Evolutionary conservation across 441 rosid genomes (phyloP), one percentile per base, ranked within the genome.

Genomic region (Capsella rubella): DNA sequence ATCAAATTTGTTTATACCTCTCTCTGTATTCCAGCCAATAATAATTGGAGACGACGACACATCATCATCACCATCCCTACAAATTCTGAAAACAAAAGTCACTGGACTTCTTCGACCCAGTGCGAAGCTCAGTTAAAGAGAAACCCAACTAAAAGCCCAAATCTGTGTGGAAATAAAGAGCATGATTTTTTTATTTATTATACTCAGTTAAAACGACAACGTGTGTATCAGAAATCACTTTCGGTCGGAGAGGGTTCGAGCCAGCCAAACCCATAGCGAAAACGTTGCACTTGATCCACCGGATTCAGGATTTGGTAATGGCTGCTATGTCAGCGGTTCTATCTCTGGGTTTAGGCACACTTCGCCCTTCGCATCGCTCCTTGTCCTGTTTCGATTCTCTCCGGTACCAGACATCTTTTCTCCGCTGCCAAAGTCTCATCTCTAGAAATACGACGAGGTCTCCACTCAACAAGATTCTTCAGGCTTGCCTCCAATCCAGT

Each of bases 401-500:
- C 18, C 82, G 85, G 29, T 81, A 63, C 75, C 86, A 79, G 35
- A 74, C 86, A 40, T 57, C 72, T 35, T 67, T 78, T 27, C 72
- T 75, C 49, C 50, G 42, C 29, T 74, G 82, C 34, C 78, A 58
- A 57, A 50, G 62, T 58, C 56, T 50, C 58, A 39, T 82, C 55
- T 53, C 65, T 3, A 68, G 77, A 62, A 64, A 68, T 61, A 84
- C 84, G 68, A 71, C 86, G 75, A 73, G 74, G 25, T 78, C 78
- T 72, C 89, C 88, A 10, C 54, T 87, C 66, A 76, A 74, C 50
- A 83, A 77, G 71, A 81, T 80, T 67, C 81, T 85, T 42, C 89
- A 79, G 46, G 84, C 90, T 82, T 79, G 73, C 80, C 80, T 78
- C 57, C 82, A 73, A 61, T 82, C 87, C 67, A 78, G 90, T 87